phyloP scores from a whole-genome alignment of 495 filamentous ascomycete species.

The Tuber aestivum region DNA sequence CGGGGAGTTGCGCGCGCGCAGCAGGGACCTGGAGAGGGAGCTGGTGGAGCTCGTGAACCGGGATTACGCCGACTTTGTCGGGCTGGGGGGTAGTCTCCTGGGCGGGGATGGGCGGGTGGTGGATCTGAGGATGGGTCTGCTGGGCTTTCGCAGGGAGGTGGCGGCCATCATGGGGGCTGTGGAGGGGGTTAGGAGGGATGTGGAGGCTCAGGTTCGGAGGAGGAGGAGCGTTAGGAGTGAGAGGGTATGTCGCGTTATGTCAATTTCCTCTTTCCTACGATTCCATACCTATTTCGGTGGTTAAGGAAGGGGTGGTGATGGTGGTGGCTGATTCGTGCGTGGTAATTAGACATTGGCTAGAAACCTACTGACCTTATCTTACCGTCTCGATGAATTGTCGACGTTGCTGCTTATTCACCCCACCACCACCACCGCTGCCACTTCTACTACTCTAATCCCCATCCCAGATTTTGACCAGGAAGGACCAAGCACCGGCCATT shows the following conservation, averaged over 20 bases:
- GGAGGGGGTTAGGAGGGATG: conserved; percentile 50
- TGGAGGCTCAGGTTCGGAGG: conserved; percentile 53
- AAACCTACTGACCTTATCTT: conserved; percentile 63
- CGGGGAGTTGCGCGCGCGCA: conserved; percentile 70
- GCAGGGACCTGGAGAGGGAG: conserved; percentile 69
- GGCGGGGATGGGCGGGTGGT: conserved; percentile 90
- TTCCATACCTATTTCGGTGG: not conserved
- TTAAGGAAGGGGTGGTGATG: not conserved
- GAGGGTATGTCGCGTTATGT: too few relatives aligned
- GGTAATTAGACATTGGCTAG: conserved; percentile 49
- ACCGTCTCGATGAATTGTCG: conserved; percentile 69
- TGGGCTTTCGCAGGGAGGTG: conserved; percentile 78
- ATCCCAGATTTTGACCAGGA: not conserved
- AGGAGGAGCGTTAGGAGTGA: conserved; percentile 51
- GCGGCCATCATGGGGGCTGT: conserved; percentile 54
- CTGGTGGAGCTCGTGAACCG: conserved; percentile 88
- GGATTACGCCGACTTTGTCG: conserved; percentile 85
- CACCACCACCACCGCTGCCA: not conserved
- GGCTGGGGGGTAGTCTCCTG: conserved; percentile 69
- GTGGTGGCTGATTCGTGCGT: not conserved
- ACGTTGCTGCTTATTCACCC: conserved; percentile 55
- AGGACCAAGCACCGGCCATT: not conserved
- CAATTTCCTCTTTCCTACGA: too few relatives aligned
- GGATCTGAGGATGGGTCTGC: conserved; percentile 77
- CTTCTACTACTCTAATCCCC: not conserved